Conservation (phyloP, 164 flowering plant species). For the Sedum album region DNA sequence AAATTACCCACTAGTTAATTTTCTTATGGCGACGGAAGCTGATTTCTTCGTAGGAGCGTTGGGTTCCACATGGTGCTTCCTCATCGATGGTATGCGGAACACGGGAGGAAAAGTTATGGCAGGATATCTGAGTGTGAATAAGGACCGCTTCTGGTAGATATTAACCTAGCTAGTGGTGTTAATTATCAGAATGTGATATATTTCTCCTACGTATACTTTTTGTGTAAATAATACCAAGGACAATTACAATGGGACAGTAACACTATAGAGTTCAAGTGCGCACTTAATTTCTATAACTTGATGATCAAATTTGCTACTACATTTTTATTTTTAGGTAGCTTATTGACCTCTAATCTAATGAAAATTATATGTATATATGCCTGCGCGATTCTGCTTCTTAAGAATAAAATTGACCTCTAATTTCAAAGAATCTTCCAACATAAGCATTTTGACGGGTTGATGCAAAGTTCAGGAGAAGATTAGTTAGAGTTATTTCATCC, state of each 20-base stretch:
- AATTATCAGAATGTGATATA: neutral
- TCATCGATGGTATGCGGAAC: constrained; percentile 95
- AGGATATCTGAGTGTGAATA: constrained; percentile 72
- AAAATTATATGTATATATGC: too few species aligned
- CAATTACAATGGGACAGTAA: neutral
- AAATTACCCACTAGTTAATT: constrained; percentile 61
- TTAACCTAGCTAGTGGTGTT: neutral
- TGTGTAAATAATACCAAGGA: neutral
- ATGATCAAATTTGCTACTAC: too few species aligned
- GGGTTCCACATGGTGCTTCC: constrained; percentile 96
- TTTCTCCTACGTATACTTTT: neutral
- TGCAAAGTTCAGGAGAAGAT: too few species aligned
- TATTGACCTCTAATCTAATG: too few species aligned
- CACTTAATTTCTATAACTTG: too few species aligned
- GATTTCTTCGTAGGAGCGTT: constrained; percentile 86
- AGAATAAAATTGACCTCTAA: too few species aligned
- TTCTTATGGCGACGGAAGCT: constrained; percentile 69
- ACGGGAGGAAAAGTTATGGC: constrained; percentile 81
- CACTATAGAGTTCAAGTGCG: too few species aligned
- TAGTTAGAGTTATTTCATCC: too few species aligned
- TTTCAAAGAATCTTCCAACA: too few species aligned
- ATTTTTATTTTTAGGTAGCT: too few species aligned
- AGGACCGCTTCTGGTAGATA: constrained; percentile 66
- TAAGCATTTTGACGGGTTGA: too few species aligned
- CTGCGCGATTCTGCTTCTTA: too few species aligned